These are phyloP conservation scores for Kluyveromyces nonfermentans DNA, from an alignment of 805 yeast species.

Conservation along the genomic window DNA sequence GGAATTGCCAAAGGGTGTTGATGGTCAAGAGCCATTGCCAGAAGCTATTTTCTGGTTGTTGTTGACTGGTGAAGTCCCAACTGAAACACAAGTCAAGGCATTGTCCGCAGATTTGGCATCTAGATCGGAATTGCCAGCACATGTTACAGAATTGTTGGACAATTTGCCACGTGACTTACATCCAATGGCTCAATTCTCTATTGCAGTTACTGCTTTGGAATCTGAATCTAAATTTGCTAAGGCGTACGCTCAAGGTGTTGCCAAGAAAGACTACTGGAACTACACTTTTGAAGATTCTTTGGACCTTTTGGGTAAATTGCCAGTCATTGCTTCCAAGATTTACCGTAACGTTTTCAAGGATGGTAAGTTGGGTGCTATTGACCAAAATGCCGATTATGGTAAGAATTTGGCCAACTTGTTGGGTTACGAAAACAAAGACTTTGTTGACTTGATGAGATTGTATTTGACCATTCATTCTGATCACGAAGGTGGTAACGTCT, in stretches of 20 bases:
- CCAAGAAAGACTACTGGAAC: slow-evolving; percentile 78
- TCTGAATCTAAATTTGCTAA: slow-evolving; percentile 75
- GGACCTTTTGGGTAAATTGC: slow-evolving; percentile 73
- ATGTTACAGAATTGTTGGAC: slow-evolving; percentile 64
- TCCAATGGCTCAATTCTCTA: slow-evolving; percentile 86
- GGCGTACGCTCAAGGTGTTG: slow-evolving; percentile 77
- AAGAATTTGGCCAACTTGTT: slow-evolving; percentile 51
- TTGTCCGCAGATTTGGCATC: slow-evolving; percentile 72
- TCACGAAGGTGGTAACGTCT: slow-evolving; percentile 83
- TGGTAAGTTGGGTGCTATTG: slow-evolving; percentile 51
- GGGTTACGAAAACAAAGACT: slow-evolving; percentile 55
- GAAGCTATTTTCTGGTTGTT: slow-evolving; percentile 78
- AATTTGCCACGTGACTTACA: slow-evolving; percentile 66
- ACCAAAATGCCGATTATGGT: slow-evolving; percentile 54
- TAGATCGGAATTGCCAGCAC: slow-evolving; percentile 68
- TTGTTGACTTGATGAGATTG: slow-evolving; percentile 70
- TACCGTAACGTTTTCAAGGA: slow-evolving; percentile 80
- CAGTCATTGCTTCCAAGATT: slow-evolving; percentile 71
- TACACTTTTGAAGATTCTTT: slow-evolving; percentile 74
- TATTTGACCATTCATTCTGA: slow-evolving; percentile 78
- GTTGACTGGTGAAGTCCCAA: slow-evolving; percentile 76
- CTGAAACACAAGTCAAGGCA: slow-evolving; percentile 58
- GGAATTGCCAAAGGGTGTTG: slow-evolving; percentile 66
- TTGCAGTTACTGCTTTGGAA: slow-evolving; percentile 75
- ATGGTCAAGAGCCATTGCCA: slow-evolving; percentile 61